Conservation (phyloP, 306 rosid genomes). For the Fagus sylvatica region DNA sequence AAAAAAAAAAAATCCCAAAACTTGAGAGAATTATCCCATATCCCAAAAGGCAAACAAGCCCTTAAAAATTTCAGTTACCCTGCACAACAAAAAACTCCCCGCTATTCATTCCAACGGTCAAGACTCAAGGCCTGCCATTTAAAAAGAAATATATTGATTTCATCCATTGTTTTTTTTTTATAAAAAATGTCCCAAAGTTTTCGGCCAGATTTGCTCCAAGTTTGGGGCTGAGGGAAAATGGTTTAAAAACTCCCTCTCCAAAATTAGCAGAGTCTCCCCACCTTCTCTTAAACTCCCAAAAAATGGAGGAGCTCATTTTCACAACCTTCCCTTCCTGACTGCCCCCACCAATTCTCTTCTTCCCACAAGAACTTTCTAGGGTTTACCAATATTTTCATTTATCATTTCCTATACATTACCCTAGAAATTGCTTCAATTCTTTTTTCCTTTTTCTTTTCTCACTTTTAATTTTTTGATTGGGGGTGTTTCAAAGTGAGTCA, state of each 20-base stretch:
- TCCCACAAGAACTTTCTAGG: conserved; percentile 45
- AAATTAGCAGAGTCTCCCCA: conserved; percentile 34
- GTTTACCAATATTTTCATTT: conserved; percentile 32
- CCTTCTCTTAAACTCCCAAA: conserved; percentile 28
- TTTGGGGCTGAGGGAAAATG: conserved; percentile 39
- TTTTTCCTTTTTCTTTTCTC: not conserved
- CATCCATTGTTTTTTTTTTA: not conserved
- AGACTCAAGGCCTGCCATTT: not conserved
- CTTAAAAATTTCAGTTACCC: not conserved
- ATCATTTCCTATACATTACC: conserved; percentile 35
- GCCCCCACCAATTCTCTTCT: conserved; percentile 4
- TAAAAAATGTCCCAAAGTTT: conserved; percentile 25
- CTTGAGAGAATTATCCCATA: too few species aligned
- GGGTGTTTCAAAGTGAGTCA: not conserved
- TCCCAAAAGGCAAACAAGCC: not conserved
- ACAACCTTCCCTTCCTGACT: conserved; percentile 29
- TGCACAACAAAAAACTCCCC: not conserved
- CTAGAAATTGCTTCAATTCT: conserved; percentile 44
- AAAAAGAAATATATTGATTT: not conserved
- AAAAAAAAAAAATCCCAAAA: too few species aligned
- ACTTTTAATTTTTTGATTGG: not conserved
- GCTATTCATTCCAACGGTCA: not conserved
- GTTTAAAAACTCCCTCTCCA: conserved; percentile 29
- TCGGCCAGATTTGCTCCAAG: conserved; percentile 44
- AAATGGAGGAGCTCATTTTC: conserved; percentile 38